Evolutionary conservation across 1,139 yeast species (phyloP).

Genomic region (Suhomyces guaymorum): DNA sequence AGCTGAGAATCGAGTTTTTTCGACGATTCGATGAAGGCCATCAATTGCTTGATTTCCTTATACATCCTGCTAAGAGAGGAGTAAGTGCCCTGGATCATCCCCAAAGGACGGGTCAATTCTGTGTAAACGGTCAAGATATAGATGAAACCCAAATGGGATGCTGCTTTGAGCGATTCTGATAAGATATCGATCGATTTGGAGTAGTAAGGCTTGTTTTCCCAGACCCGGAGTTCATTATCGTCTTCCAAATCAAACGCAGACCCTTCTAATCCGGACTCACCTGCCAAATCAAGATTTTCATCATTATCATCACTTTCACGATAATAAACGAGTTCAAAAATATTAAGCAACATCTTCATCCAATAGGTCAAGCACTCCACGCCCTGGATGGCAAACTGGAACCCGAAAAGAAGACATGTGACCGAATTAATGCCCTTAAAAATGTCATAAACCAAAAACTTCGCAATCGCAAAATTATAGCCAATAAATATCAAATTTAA

Average conservation of each 20-base stretch:
- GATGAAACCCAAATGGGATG: slow-evolving; percentile 35
- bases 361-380: slow-evolving; percentile 53
- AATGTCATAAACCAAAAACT: slow-evolving; percentile 59
- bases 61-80: slow-evolving; percentile 52
- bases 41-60: slow-evolving; percentile 52
- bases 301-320: slow-evolving; percentile 13
- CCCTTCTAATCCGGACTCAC: no score
- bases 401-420: slow-evolving; percentile 64
- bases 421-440: slow-evolving; percentile 52
- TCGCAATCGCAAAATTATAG: slow-evolving; percentile 55
- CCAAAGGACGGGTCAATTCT: slow-evolving; percentile 62
- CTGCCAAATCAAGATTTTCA: slow-evolving; percentile 3
- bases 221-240: slow-evolving; percentile 56
- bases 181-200: slow-evolving; percentile 59
- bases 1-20: slow-evolving; percentile 66
- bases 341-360: slow-evolving; percentile 53
- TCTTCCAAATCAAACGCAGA: slow-evolving; percentile 38
- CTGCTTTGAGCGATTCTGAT: slow-evolving; percentile 44
- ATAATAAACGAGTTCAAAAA: slow-evolving; percentile 53
- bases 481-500: slow-evolving; percentile 42
- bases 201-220: slow-evolving; percentile 73
- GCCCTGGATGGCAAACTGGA: slow-evolving; percentile 70
- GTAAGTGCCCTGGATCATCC: slow-evolving; percentile 67
- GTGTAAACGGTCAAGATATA: slow-evolving; percentile 49
- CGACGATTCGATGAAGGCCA: slow-evolving; percentile 60